Evolutionary conservation across 495 filamentous ascomycete genomes (phyloP).

Genomic region (Venustampulla echinocandica): DNA sequence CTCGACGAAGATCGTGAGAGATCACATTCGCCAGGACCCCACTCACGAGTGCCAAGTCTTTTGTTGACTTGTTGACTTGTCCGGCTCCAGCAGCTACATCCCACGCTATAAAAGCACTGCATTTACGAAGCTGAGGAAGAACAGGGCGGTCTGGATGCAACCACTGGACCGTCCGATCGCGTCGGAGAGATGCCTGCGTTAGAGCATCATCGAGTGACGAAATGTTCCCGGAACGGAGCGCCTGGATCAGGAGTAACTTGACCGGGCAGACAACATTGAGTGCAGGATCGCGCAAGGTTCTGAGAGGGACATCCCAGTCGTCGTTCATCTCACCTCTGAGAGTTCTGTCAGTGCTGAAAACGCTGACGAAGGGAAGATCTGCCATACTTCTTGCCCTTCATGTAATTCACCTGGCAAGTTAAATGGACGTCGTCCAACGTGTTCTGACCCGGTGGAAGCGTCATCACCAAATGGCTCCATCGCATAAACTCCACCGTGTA

Average conservation of each 20-base stretch:
- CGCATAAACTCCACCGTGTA: neutral
- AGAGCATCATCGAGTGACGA: slow-evolving; percentile 1
- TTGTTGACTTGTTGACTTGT: neutral
- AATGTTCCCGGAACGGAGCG: neutral
- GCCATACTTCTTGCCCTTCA: slow-evolving; percentile 2
- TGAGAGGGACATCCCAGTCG: neutral
- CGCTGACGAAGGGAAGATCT: neutral
- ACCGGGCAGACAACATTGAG: slow-evolving; percentile 2
- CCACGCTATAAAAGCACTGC: neutral
- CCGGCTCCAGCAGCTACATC: neutral
- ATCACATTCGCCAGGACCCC: neutral
- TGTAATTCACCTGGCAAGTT: neutral
- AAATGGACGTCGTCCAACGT: neutral
- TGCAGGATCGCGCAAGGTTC: neutral
- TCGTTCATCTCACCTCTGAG: neutral
- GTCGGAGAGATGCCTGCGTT: neutral
- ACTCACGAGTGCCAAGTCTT: neutral
- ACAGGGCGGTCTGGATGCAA: neutral
- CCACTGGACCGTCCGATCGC: neutral
- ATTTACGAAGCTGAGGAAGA: neutral
- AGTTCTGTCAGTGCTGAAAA: neutral
- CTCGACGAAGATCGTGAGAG: neutral
- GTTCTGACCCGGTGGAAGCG: neutral
- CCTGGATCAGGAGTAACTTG: slow-evolving; percentile 2
- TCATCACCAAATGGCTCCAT: neutral